A percentile compares a stretch with the other conserved stretches of the same genome.
Evolutionary conservation across 305 asterid genomes (phyloP).

Genomic region (Ilex paraguariensis): DNA sequence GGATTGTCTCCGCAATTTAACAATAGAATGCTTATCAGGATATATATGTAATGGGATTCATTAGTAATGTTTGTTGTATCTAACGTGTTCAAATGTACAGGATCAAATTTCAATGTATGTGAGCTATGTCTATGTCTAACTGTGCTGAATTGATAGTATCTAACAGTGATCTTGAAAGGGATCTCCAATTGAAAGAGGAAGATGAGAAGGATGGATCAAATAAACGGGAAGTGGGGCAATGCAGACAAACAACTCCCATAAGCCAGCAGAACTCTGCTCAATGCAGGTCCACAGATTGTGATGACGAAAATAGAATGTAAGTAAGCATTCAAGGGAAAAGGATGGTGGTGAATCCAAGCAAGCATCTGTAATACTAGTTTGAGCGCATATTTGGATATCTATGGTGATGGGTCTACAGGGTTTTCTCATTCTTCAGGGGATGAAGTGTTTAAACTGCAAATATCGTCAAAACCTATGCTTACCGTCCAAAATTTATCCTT

Average conservation of each 20-base stretch:
- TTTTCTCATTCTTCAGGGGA: background rate
- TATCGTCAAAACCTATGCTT: background rate
- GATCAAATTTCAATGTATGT: too few relatives aligned
- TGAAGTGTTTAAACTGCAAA: background rate
- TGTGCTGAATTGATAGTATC: background rate
- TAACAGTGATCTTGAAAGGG: background rate
- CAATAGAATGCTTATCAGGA: background rate
- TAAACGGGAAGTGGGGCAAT: background rate
- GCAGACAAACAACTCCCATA: background rate
- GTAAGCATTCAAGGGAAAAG: background rate
- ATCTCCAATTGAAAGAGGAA: background rate
- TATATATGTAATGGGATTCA: background rate
- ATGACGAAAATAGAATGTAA: background rate
- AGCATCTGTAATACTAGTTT: background rate
- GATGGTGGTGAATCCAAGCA: background rate
- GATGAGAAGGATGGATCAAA: background rate
- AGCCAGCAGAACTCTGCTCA: background rate
- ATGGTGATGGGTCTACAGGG: background rate
- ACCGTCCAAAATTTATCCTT: background rate
- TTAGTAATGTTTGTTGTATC: too few relatives aligned
- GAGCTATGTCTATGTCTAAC: too few relatives aligned
- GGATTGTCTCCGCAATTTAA: background rate
- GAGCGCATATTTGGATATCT: background rate
- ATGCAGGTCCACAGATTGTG: background rate
- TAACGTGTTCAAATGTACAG: background rate